Percentiles rank a stretch among this genome's conserved stretches.
phyloP scores from a whole-genome alignment of 129 eudicot genomes.

The Dittrichia graveolens region DNA sequence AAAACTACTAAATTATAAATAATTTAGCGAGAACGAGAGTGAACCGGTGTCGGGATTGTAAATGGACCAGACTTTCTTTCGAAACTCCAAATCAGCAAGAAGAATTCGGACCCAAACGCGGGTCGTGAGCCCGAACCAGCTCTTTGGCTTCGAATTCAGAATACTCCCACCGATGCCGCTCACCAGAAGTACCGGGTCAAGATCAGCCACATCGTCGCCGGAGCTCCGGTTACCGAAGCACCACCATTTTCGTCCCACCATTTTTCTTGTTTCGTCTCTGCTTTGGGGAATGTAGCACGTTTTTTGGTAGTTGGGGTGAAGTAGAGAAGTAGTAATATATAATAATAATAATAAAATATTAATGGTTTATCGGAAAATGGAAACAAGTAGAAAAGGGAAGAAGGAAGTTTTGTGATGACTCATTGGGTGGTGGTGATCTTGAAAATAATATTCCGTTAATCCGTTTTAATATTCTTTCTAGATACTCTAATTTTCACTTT shows the following conservation, averaged over 20 bases:
- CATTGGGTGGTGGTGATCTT: too few species aligned
- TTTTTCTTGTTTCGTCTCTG: conserved; percentile 1
- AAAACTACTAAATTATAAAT: neutral
- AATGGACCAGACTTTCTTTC: conserved; percentile 61
- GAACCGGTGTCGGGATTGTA: conserved; percentile 82
- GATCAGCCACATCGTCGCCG: conserved; percentile 44
- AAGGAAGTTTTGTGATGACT: too few species aligned
- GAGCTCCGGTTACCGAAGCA: conserved; percentile 42
- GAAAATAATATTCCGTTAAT: too few species aligned
- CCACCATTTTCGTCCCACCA: conserved; percentile 49
- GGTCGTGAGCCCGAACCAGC: conserved; percentile 46
- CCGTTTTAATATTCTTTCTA: too few species aligned
- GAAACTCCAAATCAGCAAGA: conserved; percentile 86
- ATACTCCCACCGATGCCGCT: conserved; percentile 86
- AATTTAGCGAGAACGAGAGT: neutral
- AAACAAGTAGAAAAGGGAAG: too few species aligned
- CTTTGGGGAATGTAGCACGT: conserved; percentile 23
- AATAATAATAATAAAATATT: too few species aligned
- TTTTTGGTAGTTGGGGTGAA: conserved; percentile 23
- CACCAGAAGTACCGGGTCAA: conserved; percentile 78
- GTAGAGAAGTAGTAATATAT: neutral
- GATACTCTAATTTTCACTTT: too few species aligned
- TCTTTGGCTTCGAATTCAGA: conserved; percentile 59
- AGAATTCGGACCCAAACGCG: conserved; percentile 87
- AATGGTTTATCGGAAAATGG: too few species aligned